Conservation (phyloP, 495 filamentous ascomycete genomes). For the Penicillium arizonense region DNA sequence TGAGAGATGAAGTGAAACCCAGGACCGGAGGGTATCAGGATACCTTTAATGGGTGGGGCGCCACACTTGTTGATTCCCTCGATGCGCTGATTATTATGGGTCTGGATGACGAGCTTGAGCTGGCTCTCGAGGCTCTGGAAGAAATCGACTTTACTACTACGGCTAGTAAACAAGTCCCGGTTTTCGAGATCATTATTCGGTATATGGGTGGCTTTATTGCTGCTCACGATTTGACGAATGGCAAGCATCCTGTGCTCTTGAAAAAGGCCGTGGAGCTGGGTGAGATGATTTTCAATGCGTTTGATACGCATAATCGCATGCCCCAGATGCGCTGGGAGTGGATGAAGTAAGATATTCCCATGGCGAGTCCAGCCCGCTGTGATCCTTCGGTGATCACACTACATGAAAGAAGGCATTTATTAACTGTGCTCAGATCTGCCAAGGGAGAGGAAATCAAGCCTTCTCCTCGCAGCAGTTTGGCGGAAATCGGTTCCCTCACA, state of each 20-base stretch:
- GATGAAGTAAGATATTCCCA: slow-evolving; percentile 27
- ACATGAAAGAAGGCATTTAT: not conserved
- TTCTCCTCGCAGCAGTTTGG: slow-evolving; percentile 51
- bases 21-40: slow-evolving; percentile 51
- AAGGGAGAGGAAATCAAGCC: slow-evolving; percentile 40
- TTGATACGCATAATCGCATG: slow-evolving; percentile 96
- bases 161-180: slow-evolving; percentile 57
- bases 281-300: slow-evolving; percentile 83
- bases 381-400: no score
- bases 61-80: slow-evolving; percentile 58
- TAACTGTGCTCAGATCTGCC: slow-evolving; percentile 31
- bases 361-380: not conserved
- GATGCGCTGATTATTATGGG: slow-evolving; percentile 66
- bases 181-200: slow-evolving; percentile 87
- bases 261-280: slow-evolving; percentile 85
- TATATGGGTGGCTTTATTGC: slow-evolving; percentile 82
- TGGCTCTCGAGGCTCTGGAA: slow-evolving; percentile 52
- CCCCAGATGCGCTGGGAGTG: slow-evolving; percentile 62
- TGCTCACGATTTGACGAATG: slow-evolving; percentile 76
- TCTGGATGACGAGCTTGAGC: slow-evolving; percentile 56
- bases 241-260: slow-evolving; percentile 64
- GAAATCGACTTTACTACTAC: slow-evolving; percentile 55
- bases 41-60: slow-evolving; percentile 63
- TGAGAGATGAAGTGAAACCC: slow-evolving; percentile 74
- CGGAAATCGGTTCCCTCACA: slow-evolving; percentile 83